These are phyloP conservation scores for Athelia psychrophila DNA, from an alignment of 1,284 basidiomycete species.

Conservation along the genomic window DNA sequence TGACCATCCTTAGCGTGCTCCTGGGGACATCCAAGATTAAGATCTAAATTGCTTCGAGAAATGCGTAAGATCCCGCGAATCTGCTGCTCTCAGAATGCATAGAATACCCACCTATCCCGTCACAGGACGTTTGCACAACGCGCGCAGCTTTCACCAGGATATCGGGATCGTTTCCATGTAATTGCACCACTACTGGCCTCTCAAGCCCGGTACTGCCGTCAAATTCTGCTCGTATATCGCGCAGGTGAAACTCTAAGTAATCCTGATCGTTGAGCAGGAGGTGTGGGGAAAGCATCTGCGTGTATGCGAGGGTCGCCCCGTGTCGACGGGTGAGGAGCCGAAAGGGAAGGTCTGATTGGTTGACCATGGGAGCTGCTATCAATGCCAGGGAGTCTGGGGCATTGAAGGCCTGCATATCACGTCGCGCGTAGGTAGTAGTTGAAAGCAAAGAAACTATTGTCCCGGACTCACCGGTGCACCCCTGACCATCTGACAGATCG, in stretches of 20 bases:
- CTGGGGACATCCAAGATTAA: conserved; percentile 69
- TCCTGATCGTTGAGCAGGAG: conserved; percentile 54
- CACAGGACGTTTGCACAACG: conserved; percentile 53
- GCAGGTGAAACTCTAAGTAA: conserved; percentile 58
- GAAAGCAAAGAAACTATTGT: no score
- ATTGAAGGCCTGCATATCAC: background rate
- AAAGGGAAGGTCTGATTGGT: conserved; percentile 73
- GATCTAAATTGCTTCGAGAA: conserved; percentile 36
- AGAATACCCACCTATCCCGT: conserved; percentile 60
- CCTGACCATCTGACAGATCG: no score
- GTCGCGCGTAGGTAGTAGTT: no score
- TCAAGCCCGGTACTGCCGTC: conserved; percentile 19
- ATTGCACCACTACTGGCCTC: conserved; percentile 62
- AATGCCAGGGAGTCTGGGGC: background rate
- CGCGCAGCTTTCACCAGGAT: conserved; percentile 54
- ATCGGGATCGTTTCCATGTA: conserved; percentile 68
- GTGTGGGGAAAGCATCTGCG: conserved; percentile 68
- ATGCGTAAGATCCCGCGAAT: conserved; percentile 3
- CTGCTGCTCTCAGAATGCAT: conserved; percentile 10
- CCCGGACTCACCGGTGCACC: no score
- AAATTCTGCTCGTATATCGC: conserved; percentile 40
- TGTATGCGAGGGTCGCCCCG: conserved; percentile 62
- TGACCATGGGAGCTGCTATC: conserved; percentile 62
- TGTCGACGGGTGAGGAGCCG: conserved; percentile 54
- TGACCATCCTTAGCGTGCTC: conserved; percentile 63